Base-by-base conservation (phyloP, 2,329 filamentous ascomycete genomes). In the Cladophialophora bantiana region DNA sequence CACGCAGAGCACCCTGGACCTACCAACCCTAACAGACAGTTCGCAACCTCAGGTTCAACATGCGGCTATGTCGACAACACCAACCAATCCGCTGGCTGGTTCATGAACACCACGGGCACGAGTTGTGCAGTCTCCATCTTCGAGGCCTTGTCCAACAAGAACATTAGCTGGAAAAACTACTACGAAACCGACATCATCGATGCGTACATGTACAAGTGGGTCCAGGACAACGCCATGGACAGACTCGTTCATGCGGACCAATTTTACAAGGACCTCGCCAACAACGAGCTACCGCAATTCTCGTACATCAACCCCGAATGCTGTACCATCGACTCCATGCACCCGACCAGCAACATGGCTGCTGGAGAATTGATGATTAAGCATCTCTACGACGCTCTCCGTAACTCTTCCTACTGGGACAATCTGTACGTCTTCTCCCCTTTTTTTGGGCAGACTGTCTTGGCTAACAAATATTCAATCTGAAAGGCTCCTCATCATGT, bases 221-320 rank as follows among this genome's bases (percentile, higher is more conserved):
- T 68, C 34, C 67, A 68, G 20, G 67, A 68, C 50, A 66, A 68
- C 53, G 64, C 67, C 4, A 68, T 68, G 67, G 67, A 68, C 31
- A 26, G 52, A 18, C 50, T 68, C 31, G 63, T 66, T 26, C 67
- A 68, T 26, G 67, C 67, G 20, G 64, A 66, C 58, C 75, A 84
- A 72, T 93, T 94, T 81, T 84, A 89, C 73, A 79, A 85, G 56
- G 92, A 95, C 73, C 82, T 94, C 10, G 79, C 84, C 64, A 81
- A 79, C 69, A 79, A 88, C 74, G 84, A 81, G 56, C 85, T 94
- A 12, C 91, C 91, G 2, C 91, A 94, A 80, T 90, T 88, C 78
- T 83, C 85, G 67, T 83, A 83, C 70, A 79, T 83, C 66, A 83
- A 82, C 13, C 81, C 81, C 13, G 67, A 68, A 62, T 68, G 67